Evolutionary conservation across 805 yeast genomes (phyloP), one percentile per base, ranked within the genome.

Genomic region (Grigorovia humatica): DNA sequence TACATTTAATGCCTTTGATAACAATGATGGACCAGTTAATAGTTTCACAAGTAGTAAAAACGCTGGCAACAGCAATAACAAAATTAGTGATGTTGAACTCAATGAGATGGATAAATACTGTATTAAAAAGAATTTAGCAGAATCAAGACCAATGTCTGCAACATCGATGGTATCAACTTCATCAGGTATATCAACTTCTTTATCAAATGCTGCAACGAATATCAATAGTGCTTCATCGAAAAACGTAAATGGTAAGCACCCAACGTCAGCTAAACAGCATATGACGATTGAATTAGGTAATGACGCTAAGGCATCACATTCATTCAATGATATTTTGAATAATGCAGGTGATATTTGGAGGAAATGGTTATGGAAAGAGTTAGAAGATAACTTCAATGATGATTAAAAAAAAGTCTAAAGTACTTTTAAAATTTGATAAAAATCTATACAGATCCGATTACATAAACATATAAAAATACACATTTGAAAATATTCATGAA

Each of bases 281-380:
- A 62, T 66, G 67, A 43, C 60, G 44, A 64, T 65, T 15, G 69
- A 64, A 45, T 59, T 71, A 13, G 66, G 71, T 1, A 69, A 65
- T 48, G 71, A 70, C 52, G 78, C 78, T 40, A 72, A 71, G 51
- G 70, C 74, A 43, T 59, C 69, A 2, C 78, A 76, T 55, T 88
- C 85, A 57, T 83, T 88, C 64, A 89, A 85, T 61, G 83, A 82
- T 56, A 75, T 88, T 30, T 74, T 87, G 44, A 70, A 72, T 51
- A 90, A 83, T 64, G 90, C 95, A 2, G 95, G 96, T 35, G 95
- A 88, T 61, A 72, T 85, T 44, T 88, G 95, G 95, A 74, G 96
- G 56, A 83, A 81, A 59, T 86, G 91, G 87, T 69, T 85, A 43
- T 86, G 80, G 74, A 68, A 72, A 52, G 85, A 81, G 62, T 70